phyloP scores from a whole-genome alignment of 2,329 filamentous ascomycete genomes.

The Epichloe elymi region DNA sequence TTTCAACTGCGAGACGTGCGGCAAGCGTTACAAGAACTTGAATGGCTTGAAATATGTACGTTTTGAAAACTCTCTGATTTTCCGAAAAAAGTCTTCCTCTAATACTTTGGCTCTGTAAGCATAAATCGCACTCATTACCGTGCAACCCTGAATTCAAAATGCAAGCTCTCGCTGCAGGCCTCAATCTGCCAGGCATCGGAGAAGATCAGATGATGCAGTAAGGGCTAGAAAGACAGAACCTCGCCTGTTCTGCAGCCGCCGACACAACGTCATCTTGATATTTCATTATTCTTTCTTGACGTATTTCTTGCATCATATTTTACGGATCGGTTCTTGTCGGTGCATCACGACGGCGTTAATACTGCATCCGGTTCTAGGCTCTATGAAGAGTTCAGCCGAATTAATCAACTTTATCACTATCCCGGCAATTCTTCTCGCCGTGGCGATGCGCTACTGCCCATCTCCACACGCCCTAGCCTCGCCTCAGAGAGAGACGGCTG shows the following conservation, averaged over 20 bases:
- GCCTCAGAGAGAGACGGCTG: neutral
- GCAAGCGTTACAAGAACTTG: constrained; percentile 97
- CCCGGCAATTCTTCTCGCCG: neutral
- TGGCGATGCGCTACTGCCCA: neutral
- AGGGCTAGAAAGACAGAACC: constrained; percentile 4
- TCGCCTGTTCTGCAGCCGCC: neutral
- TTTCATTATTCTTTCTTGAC: neutral
- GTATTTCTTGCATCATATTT: neutral
- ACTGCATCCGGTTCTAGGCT: constrained; percentile 1
- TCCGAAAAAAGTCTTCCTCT: constrained; percentile 11
- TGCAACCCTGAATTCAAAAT: constrained; percentile 70
- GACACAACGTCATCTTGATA: neutral
- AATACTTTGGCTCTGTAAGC: constrained; percentile 31
- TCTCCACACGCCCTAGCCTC: neutral
- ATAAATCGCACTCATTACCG: constrained; percentile 71
- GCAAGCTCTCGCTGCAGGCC: constrained; percentile 29
- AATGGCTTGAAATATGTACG: constrained; percentile 92
- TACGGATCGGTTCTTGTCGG: neutral
- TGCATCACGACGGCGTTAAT: constrained; percentile 7
- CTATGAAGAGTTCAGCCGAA: neutral
- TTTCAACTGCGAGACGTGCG: constrained; percentile 91
- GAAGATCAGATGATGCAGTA: constrained; percentile 30
- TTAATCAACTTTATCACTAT: neutral
- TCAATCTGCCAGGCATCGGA: constrained; percentile 29
- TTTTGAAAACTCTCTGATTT: constrained; percentile 6